Base-by-base conservation (phyloP, 192 early-diverging fungal species). In the Pecoramyces ruminantium region DNA sequence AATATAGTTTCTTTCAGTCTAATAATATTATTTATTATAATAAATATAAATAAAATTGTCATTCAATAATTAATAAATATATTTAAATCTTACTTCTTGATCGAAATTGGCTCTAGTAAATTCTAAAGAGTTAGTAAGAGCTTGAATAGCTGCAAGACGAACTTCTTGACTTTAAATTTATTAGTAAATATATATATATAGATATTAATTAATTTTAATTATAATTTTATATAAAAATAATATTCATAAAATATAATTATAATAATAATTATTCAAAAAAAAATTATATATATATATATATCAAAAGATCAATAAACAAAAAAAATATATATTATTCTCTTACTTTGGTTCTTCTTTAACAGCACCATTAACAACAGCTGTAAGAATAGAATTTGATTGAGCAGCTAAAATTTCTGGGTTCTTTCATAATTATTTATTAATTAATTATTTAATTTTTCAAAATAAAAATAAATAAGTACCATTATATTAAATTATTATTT, bases 31-130 rank as follows among this genome's bases (percentile, higher is more conserved):
- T 77, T n/a, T 51, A 77, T 16, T 38, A 78, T 58, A 28, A 16
- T 29, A 51, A 28, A 3, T 40, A 25, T 30, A 85, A 13, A 78
- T 79, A 12, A 18, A 39, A 16, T 79, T 13, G 30, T 58, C 30
- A 13, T 29, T 86, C 8, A 34, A 17, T n/a, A 38, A 8, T 8
- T 28, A n/a, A 38, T 29, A 25, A 30, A 28, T 18, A 80, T 29
- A 82, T 29, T n/a, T 21, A 17, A 25, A 4, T 1, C 15, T 18
- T 82, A 93, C 92, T 86, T 96, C 96, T 78, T 92, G 87, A 78
- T 95, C 93, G 88, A 99, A 98, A 87, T 98, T 97, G 30, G 88
- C 91, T 82, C 93, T 87, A 58, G 97, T 93, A 87, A 99, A 99
- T 88, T 95, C 95, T 78, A 99, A 89, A 77, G 96, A 95, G 86